Evolutionary conservation across 257 asterid species (phyloP), one percentile per base, ranked within the genome.

Genomic region (Solanum pennellii): DNA sequence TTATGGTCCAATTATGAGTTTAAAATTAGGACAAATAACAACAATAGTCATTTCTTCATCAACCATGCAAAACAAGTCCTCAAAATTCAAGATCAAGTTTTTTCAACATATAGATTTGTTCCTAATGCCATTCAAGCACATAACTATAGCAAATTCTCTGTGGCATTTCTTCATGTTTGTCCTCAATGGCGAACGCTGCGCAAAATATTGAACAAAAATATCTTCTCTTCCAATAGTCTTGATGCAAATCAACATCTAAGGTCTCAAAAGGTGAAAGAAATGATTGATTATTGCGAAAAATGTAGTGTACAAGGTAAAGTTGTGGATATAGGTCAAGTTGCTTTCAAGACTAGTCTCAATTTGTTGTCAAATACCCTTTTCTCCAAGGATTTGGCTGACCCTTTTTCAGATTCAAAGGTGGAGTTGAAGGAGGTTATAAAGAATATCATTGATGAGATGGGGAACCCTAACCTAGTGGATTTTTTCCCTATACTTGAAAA

Each of bases 231-330:
- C 2, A 39, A 39, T 23, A 74, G 0, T 6, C 33, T 74, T 74
- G 56, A 74, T 15, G 93, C 94, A 29, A 92, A 89, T 74, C 95
- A 93, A 86, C 93, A 93, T 84, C 84, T 90, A 10, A 84, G 86
- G 72, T 86, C 92, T 21, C 74, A 82, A 42, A 90, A 88, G 83
- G 23, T 90, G 85, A 86, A 77, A 86, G 86, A 88, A 14, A 21
- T 86, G 62, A 33, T 86, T 5, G 82, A 60, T 3, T 49, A 86
- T n/a, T 76, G 89, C 6, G 5, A 27, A 6, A 69, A 86, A 31
- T 68, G 90, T 83, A 9, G 88, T 21, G 72, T 12, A 39, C 8
- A 13, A 23, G 79, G 77, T 62, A 5, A 49, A 86, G 88, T 3
- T 7, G 37, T 90, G 76, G 88, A 88, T 79, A 8, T 90, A 20